Base-by-base conservation (phyloP, 176 grass and related monocot species). In the Elaeis guineensis region DNA sequence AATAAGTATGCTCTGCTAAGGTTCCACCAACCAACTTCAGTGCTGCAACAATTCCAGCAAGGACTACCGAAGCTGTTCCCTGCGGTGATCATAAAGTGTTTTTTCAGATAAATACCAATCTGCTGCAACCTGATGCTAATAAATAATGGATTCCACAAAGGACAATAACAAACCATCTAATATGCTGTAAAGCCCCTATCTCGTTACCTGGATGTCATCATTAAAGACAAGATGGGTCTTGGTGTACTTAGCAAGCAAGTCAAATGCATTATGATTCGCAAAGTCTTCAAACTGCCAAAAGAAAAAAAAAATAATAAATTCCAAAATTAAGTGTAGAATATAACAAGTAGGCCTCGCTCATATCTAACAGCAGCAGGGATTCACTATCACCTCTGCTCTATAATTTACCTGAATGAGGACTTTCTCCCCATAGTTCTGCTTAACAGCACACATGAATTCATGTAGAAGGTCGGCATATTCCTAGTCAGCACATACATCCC, bases 221-320 rank as follows among this genome's bases (percentile, higher is more conserved):
- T 96, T 96, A 67, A 96, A 96, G 61, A 96, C 91, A 26, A 96
- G 83, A 72, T 96, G 86, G 49, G 77, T 96, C 32, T 79, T 96
- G 15, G 83, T 76, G 25, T 90, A 96, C 78, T 61, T 96, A 49
- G 92, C 72, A 63, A 96, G 92, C 54, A 96, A 83, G 7, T 84
- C 78, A 57, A 96, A 96, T 15, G 92, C 92, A 85, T 96, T 96
- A 61, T 96, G 92, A 51, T 96, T 96, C 3, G 92, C 92, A 78
- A 97, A 97, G 69, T 97, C 92, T 63, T 96, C 92, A 17, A 97
- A 92, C 84, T 92, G 69, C 73, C 57, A 66, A 72, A 67, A 55
- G 28, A 58, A 49, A 58, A 65, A 25, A 69, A 56, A 61, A 16
- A n/a, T n/a, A 63, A 44, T 26, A 8, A 23, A 22, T n/a, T 19